phyloP scores from a whole-genome alignment of 441 rosid genomes.

The Francoa sonchifolia region DNA sequence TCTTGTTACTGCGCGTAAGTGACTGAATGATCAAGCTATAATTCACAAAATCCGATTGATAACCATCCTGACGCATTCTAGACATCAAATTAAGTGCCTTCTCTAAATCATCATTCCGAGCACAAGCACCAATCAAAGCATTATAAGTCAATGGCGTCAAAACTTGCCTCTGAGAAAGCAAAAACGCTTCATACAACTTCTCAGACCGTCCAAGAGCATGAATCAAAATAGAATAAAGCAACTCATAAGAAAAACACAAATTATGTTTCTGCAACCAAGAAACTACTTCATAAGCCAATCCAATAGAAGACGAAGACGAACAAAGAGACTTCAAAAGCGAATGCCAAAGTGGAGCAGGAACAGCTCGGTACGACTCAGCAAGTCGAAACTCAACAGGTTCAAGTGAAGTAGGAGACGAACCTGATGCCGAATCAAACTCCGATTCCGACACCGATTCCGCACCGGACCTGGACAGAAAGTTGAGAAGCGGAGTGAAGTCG shows the following conservation, averaged over 20 bases:
- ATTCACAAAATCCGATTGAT: constrained; percentile 72
- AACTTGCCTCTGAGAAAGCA: constrained; percentile 63
- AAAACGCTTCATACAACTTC: constrained; percentile 89
- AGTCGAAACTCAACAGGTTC: constrained; percentile 54
- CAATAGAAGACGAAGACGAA: constrained; percentile 44
- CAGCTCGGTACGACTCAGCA: constrained; percentile 83
- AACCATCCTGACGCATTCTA: constrained; percentile 79
- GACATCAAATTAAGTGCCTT: constrained; percentile 84
- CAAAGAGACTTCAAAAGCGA: constrained; percentile 57
- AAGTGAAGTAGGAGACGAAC: constrained; percentile 30
- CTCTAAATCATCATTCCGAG: constrained; percentile 69
- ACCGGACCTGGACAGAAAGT: constrained; percentile 31
- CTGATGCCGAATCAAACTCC: no score
- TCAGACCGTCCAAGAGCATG: constrained; percentile 91
- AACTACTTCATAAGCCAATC: constrained; percentile 68
- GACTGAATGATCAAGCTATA: constrained; percentile 78
- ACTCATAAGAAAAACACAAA: constrained; percentile 89
- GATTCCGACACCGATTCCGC: no score
- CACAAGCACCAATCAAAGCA: constrained; percentile 83
- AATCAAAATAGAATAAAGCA: constrained; percentile 79
- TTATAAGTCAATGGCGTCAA: constrained; percentile 86
- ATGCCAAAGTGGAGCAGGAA: constrained; percentile 92
- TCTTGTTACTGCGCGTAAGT: constrained; percentile 47
- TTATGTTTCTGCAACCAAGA: constrained; percentile 82
- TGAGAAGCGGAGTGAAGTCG: constrained; percentile 78